Evolutionary conservation across 305 asterid species (phyloP).

Genomic region (Fraxinus albicans): DNA sequence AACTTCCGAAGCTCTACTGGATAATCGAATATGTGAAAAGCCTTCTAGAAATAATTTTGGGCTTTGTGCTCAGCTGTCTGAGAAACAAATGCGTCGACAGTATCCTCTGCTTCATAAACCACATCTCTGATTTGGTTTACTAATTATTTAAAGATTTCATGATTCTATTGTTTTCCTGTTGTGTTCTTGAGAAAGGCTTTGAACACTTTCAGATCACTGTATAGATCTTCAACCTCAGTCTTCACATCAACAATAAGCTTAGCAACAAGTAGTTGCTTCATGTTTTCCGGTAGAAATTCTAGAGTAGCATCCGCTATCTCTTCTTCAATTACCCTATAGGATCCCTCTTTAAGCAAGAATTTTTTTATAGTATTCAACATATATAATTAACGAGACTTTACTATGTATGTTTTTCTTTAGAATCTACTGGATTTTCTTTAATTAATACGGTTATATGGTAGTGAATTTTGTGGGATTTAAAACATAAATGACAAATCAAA

Average conservation of each 20-base stretch:
- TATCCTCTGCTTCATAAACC: slow-evolving; percentile 51
- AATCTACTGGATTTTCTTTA: no score
- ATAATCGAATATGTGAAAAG: slow-evolving; percentile 29
- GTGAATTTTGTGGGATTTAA: no score
- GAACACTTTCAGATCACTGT: slow-evolving; percentile 46
- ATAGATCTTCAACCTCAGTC: slow-evolving; percentile 42
- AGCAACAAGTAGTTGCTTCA: slow-evolving; percentile 44
- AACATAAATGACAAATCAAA: no score
- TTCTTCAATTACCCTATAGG: neutral
- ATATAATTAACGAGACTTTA: no score
- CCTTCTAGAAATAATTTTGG: slow-evolving; percentile 22
- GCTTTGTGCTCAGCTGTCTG: slow-evolving; percentile 49
- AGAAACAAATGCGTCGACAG: slow-evolving; percentile 52
- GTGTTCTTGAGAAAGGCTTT: slow-evolving; percentile 59
- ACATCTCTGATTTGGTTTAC: slow-evolving; percentile 12
- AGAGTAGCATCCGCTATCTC: slow-evolving; percentile 58
- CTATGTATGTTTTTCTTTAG: no score
- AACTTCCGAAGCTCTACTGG: slow-evolving; percentile 30
- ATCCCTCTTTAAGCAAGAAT: no score
- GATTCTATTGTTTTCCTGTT: slow-evolving; percentile 34
- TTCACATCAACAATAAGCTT: slow-evolving; percentile 40
- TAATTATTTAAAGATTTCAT: slow-evolving; percentile 36
- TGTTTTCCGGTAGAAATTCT: slow-evolving; percentile 51
- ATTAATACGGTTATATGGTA: no score
- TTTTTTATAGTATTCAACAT: no score